These are phyloP conservation scores for Verbena officinalis DNA, from an alignment of 257 asterid species.

Conservation along the genomic window DNA sequence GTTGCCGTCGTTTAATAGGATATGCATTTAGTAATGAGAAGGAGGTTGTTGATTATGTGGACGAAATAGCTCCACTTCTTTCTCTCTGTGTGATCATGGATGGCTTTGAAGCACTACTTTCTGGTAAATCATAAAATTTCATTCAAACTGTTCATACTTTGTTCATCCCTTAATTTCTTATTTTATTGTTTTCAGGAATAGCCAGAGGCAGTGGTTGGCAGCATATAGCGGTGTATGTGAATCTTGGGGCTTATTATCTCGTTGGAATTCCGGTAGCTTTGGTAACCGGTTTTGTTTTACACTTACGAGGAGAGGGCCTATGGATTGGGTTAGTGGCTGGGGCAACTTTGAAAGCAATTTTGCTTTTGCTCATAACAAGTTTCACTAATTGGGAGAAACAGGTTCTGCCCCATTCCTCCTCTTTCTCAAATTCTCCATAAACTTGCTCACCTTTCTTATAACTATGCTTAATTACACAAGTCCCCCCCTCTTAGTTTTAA, in stretches of 20 bases:
- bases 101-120: constrained; percentile 47
- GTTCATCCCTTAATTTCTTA: not conserved
- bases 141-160: not conserved
- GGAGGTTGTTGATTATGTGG: constrained; percentile 48
- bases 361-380: constrained; percentile 33
- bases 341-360: constrained; percentile 24
- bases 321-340: constrained; percentile 49
- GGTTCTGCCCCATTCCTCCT: constrained; percentile 5
- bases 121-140: constrained; percentile 29
- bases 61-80: constrained; percentile 47
- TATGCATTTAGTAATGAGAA: constrained; percentile 46
- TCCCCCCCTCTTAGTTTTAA: too few relatives aligned
- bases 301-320: constrained; percentile 44
- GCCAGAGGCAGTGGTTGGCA: constrained; percentile 65
- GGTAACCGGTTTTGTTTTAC: constrained; percentile 32
- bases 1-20: constrained; percentile 41
- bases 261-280: constrained; percentile 48
- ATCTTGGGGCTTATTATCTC: constrained; percentile 47
- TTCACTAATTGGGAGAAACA: constrained; percentile 39
- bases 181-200: constrained; percentile 36
- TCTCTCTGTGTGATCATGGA: constrained; percentile 50
- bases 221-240: constrained; percentile 48
- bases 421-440: too few relatives aligned
- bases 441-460: not conserved
- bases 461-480: too few relatives aligned